Conservation (phyloP, 192 early-diverging fungal genomes). For the Entomortierella chlamydospora region DNA sequence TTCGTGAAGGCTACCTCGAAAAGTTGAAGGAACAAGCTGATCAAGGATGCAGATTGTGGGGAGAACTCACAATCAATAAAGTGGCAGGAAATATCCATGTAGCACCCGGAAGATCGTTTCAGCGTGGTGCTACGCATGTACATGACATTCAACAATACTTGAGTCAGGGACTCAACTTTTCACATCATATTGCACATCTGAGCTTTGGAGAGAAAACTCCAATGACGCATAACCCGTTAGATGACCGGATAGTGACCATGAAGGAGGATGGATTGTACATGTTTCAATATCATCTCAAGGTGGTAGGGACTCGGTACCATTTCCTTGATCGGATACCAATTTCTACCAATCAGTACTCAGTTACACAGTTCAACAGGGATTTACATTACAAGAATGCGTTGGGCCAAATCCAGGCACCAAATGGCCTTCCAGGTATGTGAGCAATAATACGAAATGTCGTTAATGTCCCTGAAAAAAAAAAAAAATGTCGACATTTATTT, state of each 20-base stretch:
- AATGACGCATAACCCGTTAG: constrained; percentile 72
- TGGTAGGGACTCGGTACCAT: constrained; percentile 86
- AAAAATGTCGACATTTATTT: too few relatives aligned
- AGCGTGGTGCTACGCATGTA: constrained; percentile 77
- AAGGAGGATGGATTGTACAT: constrained; percentile 49
- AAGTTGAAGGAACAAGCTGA: constrained; percentile 80
- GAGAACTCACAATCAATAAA: constrained; percentile 87
- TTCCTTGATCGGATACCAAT: constrained; percentile 74
- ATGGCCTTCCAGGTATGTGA: constrained; percentile 7
- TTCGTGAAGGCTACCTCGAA: constrained; percentile 84
- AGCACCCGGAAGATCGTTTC: constrained; percentile 86
- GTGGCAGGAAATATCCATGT: constrained; percentile 95
- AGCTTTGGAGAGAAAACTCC: constrained; percentile 76
- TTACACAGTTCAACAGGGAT: constrained; percentile 85
- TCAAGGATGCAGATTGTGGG: constrained; percentile 93
- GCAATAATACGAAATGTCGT: neutral
- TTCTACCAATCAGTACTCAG: constrained; percentile 94
- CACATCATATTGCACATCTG: constrained; percentile 84
- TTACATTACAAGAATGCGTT: constrained; percentile 47
- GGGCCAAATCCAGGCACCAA: constrained; percentile 11
- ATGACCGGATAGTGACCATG: constrained; percentile 35
- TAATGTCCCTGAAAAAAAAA: neutral
- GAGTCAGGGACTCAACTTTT: constrained; percentile 77
- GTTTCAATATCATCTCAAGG: constrained; percentile 95
- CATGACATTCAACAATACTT: constrained; percentile 80